A percentile compares a stretch with the other conserved stretches of the same genome.
These are phyloP conservation scores for Penicillium diatomitis DNA, from an alignment of 495 filamentous ascomycete species.

Conservation along the genomic window DNA sequence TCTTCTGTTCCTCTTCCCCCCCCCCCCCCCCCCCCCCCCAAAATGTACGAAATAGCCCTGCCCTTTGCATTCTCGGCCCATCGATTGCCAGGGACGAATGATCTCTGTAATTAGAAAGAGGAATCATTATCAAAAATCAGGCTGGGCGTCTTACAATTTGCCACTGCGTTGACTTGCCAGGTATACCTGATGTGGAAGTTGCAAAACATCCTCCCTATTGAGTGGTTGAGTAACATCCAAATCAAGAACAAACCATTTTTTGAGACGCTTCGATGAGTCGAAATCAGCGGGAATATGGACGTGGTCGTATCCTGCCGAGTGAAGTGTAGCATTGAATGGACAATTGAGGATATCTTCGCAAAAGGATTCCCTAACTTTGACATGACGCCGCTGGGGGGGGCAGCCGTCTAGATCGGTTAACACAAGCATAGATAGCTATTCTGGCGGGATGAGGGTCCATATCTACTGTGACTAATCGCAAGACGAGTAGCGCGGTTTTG, in stretches of 20 bases:
- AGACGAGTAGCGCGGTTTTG: background rate
- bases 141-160: conserved; percentile 10
- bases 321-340: conserved; percentile 7
- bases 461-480: background rate
- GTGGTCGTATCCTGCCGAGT: conserved; percentile 14
- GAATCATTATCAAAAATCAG: background rate
- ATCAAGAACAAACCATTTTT: conserved; percentile 20
- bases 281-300: conserved; percentile 19
- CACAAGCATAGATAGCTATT: conserved; percentile 9
- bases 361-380: conserved; percentile 11
- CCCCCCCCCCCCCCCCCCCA: too few species aligned
- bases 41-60: too few species aligned
- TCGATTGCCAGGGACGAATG: conserved; percentile 10
- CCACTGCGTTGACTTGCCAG: conserved; percentile 14
- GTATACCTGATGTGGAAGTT: conserved; percentile 16
- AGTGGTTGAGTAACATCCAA: conserved; percentile 11
- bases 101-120: conserved; percentile 4
- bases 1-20: too few species aligned
- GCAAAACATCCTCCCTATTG: conserved; percentile 3
- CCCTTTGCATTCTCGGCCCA: too few species aligned
- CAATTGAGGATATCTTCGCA: conserved; percentile 7
- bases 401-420: conserved; percentile 16
- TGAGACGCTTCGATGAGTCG: conserved; percentile 10
- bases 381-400: conserved; percentile 12
- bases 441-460: conserved; percentile 1